Base-by-base conservation (phyloP, 495 filamentous ascomycete species). In the Trichoderma orchidacearum region DNA sequence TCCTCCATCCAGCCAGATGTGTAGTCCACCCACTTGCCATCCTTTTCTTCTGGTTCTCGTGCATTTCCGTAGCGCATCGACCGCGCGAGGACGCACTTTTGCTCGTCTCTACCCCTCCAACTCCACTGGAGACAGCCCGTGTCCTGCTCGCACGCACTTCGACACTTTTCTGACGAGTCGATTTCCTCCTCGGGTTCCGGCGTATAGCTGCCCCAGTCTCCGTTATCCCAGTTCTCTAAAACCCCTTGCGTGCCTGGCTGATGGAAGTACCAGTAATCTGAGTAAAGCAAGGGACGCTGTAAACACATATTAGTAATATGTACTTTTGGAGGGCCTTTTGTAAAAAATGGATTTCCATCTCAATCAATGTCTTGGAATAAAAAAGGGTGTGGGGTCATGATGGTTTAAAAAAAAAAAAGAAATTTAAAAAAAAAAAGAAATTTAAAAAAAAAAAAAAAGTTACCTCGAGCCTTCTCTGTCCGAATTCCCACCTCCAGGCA, bases 401-500 rank as follows among this genome's bases (percentile, higher is more conserved):
- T n/a, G n/a, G n/a, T n/a, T n/a, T n/a, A n/a, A n/a, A n/a, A n/a
- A n/a, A n/a, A n/a, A n/a, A n/a, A n/a, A n/a, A 8, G 13, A 7
- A 3, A 25, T 23, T 11, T 12, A 9, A 48, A 12, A 25, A 11
- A 15, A 25, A 12, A 12, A 3, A 28, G 2, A 13, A 0, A 15
- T 15, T 35, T 35, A 5, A 41, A 17, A 0, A 17, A 13, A 27
- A 48, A 27, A 3, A 17, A 3, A 3, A 25, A 71, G 67, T 51
- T 69, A 61, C 59, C 15, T 52, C 57, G 1, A 50, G 17, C 54
- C 53, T 58, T 21, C 60, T 55, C 30, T 45, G 51, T 27, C 30
- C 55, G 15, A 56, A 55, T 32, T 54, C 61, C 61, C 61, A 65
- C 32, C 52, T 56, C 61, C 61, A 65, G 5, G 61, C 32, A 5